Conservation (phyloP, 441 rosid genomes). For the Bruguiera hainesii region DNA sequence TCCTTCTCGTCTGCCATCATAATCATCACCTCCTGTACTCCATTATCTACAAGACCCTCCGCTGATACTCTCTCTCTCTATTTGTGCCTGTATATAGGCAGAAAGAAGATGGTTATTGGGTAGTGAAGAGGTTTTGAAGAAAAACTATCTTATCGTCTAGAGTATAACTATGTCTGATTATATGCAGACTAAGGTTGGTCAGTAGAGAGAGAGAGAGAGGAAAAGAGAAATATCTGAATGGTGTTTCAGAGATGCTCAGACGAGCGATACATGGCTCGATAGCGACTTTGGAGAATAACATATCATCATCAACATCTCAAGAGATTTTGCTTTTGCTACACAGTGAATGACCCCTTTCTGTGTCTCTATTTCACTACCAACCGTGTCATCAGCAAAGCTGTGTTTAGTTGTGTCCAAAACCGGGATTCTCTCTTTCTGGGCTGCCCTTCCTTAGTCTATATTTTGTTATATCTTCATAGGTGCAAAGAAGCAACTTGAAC, state of each 20-base stretch:
- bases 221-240: slow-evolving; percentile 37
- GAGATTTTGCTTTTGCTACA: slow-evolving; percentile 49
- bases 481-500: slow-evolving; percentile 33
- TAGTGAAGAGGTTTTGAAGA: slow-evolving; percentile 33
- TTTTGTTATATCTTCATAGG: slow-evolving; percentile 23
- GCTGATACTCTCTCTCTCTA: slow-evolving; percentile 25
- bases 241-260: slow-evolving; percentile 41
- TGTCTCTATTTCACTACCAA: slow-evolving; percentile 41
- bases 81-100: slow-evolving; percentile 24
- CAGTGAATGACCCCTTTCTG: slow-evolving; percentile 62
- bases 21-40: slow-evolving; percentile 55
- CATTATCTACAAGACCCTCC: slow-evolving; percentile 29
- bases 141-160: slow-evolving; percentile 26
- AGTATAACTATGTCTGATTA: slow-evolving; percentile 33
- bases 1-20: slow-evolving; percentile 43
- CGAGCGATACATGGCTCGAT: slow-evolving; percentile 52
- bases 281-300: slow-evolving; percentile 75
- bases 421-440: slow-evolving; percentile 29
- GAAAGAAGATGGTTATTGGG: slow-evolving; percentile 34
- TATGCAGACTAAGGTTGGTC: slow-evolving; percentile 34
- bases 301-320: slow-evolving; percentile 55
- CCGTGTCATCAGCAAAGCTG: slow-evolving; percentile 29
- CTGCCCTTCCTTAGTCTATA: not conserved
- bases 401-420: slow-evolving; percentile 34
- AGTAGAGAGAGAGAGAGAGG: slow-evolving; percentile 6